These are phyloP conservation scores for Psilocybe azurescens DNA, from an alignment of 768 basidiomycete species.

Conservation along the genomic window DNA sequence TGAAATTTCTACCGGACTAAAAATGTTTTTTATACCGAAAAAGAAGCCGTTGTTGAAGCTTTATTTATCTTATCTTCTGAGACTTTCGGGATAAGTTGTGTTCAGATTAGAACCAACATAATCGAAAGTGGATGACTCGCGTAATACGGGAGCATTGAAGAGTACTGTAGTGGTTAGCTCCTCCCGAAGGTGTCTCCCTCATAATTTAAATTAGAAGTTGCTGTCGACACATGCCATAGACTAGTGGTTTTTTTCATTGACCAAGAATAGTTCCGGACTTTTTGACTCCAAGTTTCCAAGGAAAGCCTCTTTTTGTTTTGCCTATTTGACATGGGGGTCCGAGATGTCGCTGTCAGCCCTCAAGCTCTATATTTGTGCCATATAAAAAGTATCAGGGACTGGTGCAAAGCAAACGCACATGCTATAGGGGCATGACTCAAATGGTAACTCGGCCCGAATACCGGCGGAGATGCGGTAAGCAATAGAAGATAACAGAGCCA, in stretches of 20 bases:
- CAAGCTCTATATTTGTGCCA: neutral
- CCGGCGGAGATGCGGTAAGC: neutral
- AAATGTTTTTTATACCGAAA: neutral
- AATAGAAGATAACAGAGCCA: slow-evolving; percentile 14
- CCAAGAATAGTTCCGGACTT: neutral
- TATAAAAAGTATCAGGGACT: neutral
- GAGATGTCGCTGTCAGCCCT: neutral
- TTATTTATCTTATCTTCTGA: slow-evolving; percentile 6
- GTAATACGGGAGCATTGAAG: neutral
- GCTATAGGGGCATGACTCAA: neutral
- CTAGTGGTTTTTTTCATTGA: neutral
- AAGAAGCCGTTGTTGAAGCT: neutral
- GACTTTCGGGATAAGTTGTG: slow-evolving; percentile 1
- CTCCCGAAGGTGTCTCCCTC: neutral
- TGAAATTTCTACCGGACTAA: neutral
- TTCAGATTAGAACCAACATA: neutral
- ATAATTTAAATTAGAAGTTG: neutral
- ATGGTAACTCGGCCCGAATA: slow-evolving; percentile 3
- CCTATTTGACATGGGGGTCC: neutral
- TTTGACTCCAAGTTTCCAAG: neutral
- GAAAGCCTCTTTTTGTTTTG: neutral
- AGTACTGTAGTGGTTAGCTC: neutral
- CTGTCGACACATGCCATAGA: neutral
- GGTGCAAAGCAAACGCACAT: neutral
- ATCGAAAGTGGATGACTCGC: neutral